Percentiles rank a stretch among this genome's conserved stretches.
Evolutionary conservation across 2,329 filamentous ascomycete genomes (phyloP).

Genomic region (Aspergillus neotritici): DNA sequence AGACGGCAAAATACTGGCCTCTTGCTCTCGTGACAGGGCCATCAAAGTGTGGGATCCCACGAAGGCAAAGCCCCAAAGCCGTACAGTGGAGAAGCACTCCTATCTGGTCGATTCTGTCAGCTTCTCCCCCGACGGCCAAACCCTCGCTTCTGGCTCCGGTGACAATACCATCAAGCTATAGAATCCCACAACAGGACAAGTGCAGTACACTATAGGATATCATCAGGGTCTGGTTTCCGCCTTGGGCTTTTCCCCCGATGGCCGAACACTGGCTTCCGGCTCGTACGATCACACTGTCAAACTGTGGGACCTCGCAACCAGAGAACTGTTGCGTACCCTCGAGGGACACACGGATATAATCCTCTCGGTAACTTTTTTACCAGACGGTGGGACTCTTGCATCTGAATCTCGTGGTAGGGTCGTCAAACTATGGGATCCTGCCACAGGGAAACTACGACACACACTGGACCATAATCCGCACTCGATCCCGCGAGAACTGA

Average conservation of each 20-base stretch:
- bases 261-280: conserved; percentile 5
- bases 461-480: too few relatives aligned
- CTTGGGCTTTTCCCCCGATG: conserved; percentile 9
- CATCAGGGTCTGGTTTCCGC: background rate
- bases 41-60: too few relatives aligned
- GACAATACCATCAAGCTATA: conserved; percentile 13
- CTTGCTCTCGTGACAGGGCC: too few relatives aligned
- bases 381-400: conserved; percentile 1
- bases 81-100: too few relatives aligned
- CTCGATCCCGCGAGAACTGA: too few relatives aligned
- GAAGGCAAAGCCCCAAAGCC: too few relatives aligned
- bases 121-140: conserved; percentile 16
- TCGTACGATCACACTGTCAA: conserved; percentile 3
- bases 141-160: conserved; percentile 14
- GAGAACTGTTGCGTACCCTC: background rate
- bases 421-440: too few relatives aligned
- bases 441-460: too few relatives aligned
- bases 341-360: conserved; percentile 3
- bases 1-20: too few relatives aligned
- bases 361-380: conserved; percentile 9
- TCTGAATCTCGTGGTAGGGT: too few relatives aligned
- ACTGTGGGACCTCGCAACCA: conserved; percentile 5
- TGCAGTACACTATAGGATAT: conserved; percentile 1
- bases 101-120: conserved; percentile 10
- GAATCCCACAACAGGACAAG: conserved; percentile 6